phyloP scores from a whole-genome alignment of 2,329 filamentous ascomycete species.

The Aaosphaeria arxii region DNA sequence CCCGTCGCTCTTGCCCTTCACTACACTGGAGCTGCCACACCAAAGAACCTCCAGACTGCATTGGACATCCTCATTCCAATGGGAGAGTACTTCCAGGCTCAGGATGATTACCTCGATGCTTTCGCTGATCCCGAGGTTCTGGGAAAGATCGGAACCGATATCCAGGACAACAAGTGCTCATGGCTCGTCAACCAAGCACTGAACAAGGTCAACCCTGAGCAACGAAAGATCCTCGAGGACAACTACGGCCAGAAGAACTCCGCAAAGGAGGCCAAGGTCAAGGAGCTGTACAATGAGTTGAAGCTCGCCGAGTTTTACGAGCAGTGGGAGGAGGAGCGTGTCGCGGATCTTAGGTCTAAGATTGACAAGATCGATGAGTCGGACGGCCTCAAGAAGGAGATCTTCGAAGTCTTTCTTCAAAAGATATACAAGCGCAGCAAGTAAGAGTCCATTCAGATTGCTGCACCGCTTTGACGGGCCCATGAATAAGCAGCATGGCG shows the following conservation, averaged over 20 bases:
- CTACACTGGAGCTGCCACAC: slow-evolving; percentile 79
- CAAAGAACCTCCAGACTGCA: slow-evolving; percentile 83
- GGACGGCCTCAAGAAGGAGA: slow-evolving; percentile 81
- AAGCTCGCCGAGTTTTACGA: slow-evolving; percentile 79
- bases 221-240: slow-evolving; percentile 81
- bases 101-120: slow-evolving; percentile 98
- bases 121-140: slow-evolving; percentile 90
- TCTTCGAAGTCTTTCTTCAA: slow-evolving; percentile 84
- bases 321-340: slow-evolving; percentile 84
- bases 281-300: slow-evolving; percentile 84
- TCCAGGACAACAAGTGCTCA: slow-evolving; percentile 99
- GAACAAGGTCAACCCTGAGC: slow-evolving; percentile 73
- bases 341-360: slow-evolving; percentile 70
- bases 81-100: slow-evolving; percentile 98
- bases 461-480: too few relatives aligned
- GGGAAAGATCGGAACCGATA: slow-evolving; percentile 98
- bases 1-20: slow-evolving; percentile 88
- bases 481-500: too few relatives aligned
- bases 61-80: slow-evolving; percentile 93
- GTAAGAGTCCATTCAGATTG: slow-evolving; percentile 45
- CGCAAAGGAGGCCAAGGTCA: slow-evolving; percentile 77
- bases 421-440: slow-evolving; percentile 99
- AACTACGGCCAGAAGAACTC: slow-evolving; percentile 94
- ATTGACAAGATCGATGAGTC: slow-evolving; percentile 82
- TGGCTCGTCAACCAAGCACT: slow-evolving; percentile 97